Base-by-base conservation (phyloP, 2,329 filamentous ascomycete genomes). In the Colletotrichum sidae region DNA sequence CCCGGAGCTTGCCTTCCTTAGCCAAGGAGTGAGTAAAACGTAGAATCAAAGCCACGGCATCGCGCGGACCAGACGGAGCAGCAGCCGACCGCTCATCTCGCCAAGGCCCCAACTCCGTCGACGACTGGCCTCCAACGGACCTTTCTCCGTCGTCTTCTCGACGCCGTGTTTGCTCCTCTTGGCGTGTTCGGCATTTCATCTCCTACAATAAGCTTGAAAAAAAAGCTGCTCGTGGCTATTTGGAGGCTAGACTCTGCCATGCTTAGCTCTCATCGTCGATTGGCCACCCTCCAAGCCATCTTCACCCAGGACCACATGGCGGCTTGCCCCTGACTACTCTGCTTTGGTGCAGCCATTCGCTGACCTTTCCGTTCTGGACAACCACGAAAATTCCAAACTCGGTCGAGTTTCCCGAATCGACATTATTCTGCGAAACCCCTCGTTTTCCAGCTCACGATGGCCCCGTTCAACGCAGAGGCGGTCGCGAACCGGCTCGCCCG, bases 291-390 rank as follows among this genome's bases (percentile, higher is more conserved):
- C 11, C n/a, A 38, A 39, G 38, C 47, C 56, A 33, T 46, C 49
- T 45, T n/a, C 33, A 41, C 17, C 34, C 1, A 39, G 12, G 17
- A 47, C 56, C 56, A 53, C 56, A 42, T 15, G 33, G 34, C 38
- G 33, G 47, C 17, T 45, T 52, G 37, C 56, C 56, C 56, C 47
- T 59, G 56, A 34, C 56, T 38, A 53, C 34, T 39, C 35, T 35
- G 13, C n/a, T 59, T 44, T 52, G 47, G 34, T 2, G 17, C 8
- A 10, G 37, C 34, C 45, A 25, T 15, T 38, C 1, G 15, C 35
- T 2, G 15, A 33, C 6, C 8, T 17, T 46, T 46, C 15, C 25
- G n/a, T 1, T n/a, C 25, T 17, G n/a, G 44, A n/a, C 8, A 15
- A 0, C 6, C 44, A 17, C 15, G 13, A 4, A 2, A 2, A 1